Base-by-base conservation (phyloP, 352 stramenopile genomes). In the Phytophthora sp. region DNA sequence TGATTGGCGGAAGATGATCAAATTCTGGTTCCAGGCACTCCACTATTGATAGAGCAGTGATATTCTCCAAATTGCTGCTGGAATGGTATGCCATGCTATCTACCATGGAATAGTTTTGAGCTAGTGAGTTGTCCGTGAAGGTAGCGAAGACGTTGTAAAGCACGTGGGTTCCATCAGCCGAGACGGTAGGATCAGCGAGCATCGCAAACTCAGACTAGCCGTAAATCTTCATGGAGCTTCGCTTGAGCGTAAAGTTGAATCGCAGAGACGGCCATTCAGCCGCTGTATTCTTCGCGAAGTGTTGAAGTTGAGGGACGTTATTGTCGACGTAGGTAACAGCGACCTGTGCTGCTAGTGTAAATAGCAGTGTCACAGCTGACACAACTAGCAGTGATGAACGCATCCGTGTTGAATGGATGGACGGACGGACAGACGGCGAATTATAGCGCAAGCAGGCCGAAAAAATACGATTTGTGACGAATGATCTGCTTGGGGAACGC, bases 171-270 rank as follows among this genome's bases (percentile, higher is more conserved):
- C 23, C 42, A 36, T 66, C 58, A 30, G 21, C 27, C 0, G 23
- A 56, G 23, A 68, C 39, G 15, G 70, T 39, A 6, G 62, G 73
- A 13, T 59, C 66, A 18, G 47, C 58, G 2, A 61, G 7, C 20
- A 66, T 31, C 7, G 49, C 49, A 44, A 77, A 71, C 11, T 65
- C 21, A 13, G 70, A 65, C 24, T 66, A 24, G 1, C 67, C 71
- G 35, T 69, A 45, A 2, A 79, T 24, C 13, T 36, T 38, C 74
- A 79, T 79, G 30, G 62, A 59, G 29, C 13, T 59, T 20, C 71
- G 67, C 44, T 79, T 79, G 53, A 76, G 44, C 0, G 47, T 65
- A 44, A 79, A 69, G 12, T 60, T 49, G 16, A 82, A 54, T 11
- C 50, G 52, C 4, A 82, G 53, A 15, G 66, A 66, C 9, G 63